Base-by-base conservation (phyloP, 2,329 filamentous ascomycete species). In the Phialocephala subalpina region DNA sequence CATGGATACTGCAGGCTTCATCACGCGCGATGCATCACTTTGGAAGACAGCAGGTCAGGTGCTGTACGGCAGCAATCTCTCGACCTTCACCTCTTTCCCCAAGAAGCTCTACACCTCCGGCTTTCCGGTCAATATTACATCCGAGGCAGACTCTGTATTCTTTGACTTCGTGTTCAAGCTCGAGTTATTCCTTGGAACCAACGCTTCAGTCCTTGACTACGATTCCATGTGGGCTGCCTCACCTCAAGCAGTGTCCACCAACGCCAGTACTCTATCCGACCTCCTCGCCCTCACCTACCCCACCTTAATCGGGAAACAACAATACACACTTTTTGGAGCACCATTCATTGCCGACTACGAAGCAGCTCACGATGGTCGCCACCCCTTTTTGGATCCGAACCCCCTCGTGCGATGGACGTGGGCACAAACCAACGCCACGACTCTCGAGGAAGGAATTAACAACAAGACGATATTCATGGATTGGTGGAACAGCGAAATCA, bases 311-410 rank as follows among this genome's bases (percentile, higher is more conserved):
- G 75, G 80, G 8, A 78, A 83, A 69, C 77, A 81, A 69, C 83
- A 83, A 66, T 79, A 74, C 5, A 73, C 69, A 12, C 78, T 78
- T 2, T 75, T 85, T 12, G 77, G 80, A 9, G 78, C 81, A 16
- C 80, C 82, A 0, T 83, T 84, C 69, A 83, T 82, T 64, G 75
- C 74, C 2, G 81, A 82, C 67, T 85, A 85, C 65, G 81, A 79
- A 0, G 78, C 78, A 0, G 74, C 73, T 2, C 74, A 84, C 67
- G 77, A 79, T 45, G 82, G 81, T 6, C 79, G 82, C 6, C 73
- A 69, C 0, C 83, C 83, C 0, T 84, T 83, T 58, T 75, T 85
- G 58, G 79, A 84, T 63, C 83, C 83, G 0, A 78, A 79, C 1
- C 82, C 83, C 0, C 69, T 82, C 0, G 75, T 77, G 0, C 80